Evolutionary conservation across 202 grass and related monocot species (phyloP).

Genomic region (Hordeum pubiflorum): DNA sequence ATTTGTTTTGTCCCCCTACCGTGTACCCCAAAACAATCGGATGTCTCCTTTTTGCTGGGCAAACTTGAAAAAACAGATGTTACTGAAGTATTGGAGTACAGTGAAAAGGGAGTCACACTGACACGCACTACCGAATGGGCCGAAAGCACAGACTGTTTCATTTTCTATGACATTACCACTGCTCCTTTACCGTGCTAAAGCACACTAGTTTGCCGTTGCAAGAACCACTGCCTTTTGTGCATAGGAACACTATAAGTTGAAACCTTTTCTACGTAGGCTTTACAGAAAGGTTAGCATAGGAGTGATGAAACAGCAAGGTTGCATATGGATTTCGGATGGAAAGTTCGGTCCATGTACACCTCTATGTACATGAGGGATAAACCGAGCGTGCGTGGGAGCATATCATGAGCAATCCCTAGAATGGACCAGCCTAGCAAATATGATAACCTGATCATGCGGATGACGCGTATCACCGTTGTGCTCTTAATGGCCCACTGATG

Average conservation of each 20-base stretch:
- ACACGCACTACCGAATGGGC: not conserved
- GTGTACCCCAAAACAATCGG: not conserved
- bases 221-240: not conserved
- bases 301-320: not conserved
- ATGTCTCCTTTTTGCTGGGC: not conserved
- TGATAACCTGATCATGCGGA: constrained; percentile 23
- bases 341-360: constrained; percentile 16
- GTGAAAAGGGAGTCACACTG: not conserved
- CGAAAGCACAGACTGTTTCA: not conserved
- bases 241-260: not conserved
- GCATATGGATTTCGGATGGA: constrained; percentile 5
- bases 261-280: constrained; percentile 13
- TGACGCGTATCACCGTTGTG: not conserved
- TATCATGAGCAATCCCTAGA: constrained; percentile 22
- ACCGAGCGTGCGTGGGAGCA: constrained; percentile 21
- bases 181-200: not conserved
- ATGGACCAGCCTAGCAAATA: constrained; percentile 41
- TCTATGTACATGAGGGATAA: constrained; percentile 13
- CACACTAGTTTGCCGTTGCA: not conserved
- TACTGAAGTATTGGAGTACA: not conserved
- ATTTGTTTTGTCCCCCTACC: not conserved
- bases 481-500: not conserved
- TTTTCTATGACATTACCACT: not conserved
- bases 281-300: not conserved
- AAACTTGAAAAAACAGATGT: not conserved